Evolutionary conservation across 2,329 filamentous ascomycete genomes (phyloP).

Genomic region (Talaromyces piceae): DNA sequence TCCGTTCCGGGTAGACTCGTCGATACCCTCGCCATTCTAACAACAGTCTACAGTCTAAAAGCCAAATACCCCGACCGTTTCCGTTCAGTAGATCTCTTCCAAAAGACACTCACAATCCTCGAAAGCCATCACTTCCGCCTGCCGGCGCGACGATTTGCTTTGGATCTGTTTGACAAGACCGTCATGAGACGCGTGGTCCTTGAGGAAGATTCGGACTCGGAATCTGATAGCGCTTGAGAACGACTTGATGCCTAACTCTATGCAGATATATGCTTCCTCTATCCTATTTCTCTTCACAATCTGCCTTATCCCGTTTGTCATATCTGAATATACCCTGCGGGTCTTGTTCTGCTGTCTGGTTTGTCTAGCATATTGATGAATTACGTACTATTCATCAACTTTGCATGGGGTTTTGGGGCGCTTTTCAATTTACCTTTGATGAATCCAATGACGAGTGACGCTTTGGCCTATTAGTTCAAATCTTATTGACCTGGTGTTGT

Average conservation of each 20-base stretch:
- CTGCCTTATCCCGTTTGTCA: not conserved
- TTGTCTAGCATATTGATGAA: not conserved
- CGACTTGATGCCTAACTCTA: too few species aligned
- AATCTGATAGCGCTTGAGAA: slow-evolving; percentile 1
- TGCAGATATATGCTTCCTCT: not conserved
- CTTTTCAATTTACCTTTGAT: not conserved
- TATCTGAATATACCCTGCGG: not conserved
- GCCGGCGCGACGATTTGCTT: slow-evolving; percentile 77
- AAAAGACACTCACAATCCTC: slow-evolving; percentile 73
- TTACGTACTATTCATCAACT: not conserved
- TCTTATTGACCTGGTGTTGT: not conserved
- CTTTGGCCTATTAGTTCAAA: not conserved
- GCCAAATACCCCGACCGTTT: slow-evolving; percentile 68
- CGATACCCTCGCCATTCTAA: slow-evolving; percentile 3
- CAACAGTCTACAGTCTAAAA: slow-evolving; percentile 57
- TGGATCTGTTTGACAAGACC: slow-evolving; percentile 88
- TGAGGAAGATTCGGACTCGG: slow-evolving; percentile 50
- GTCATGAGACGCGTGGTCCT: slow-evolving; percentile 80
- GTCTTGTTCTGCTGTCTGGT: not conserved
- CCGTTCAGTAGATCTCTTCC: slow-evolving; percentile 68
- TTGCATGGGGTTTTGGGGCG: not conserved
- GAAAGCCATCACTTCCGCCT: slow-evolving; percentile 86
- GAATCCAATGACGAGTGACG: not conserved
- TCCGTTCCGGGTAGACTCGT: not conserved
- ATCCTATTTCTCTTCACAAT: not conserved